Percentiles rank a stretch among this genome's conserved stretches.
Conservation (phyloP, 495 filamentous ascomycete species). For the Aspergillus kassunensis region DNA sequence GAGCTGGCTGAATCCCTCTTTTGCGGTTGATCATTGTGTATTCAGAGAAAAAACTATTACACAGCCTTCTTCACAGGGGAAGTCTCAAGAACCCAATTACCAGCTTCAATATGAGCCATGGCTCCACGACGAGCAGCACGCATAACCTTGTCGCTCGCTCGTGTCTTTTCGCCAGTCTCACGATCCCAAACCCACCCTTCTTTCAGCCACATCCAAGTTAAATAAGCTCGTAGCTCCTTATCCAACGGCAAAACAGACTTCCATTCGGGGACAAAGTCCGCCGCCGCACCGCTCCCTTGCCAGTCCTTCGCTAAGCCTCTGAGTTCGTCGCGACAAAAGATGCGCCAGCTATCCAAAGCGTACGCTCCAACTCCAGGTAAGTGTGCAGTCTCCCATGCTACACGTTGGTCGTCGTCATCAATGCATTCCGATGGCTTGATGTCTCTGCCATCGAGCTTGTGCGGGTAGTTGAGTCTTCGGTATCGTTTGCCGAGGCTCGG, state of each 20-base stretch:
- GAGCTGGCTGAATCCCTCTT: too few species aligned
- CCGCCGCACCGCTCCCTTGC: conserved; percentile 43
- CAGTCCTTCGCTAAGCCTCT: conserved; percentile 58
- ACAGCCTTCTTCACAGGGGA: conserved; percentile 30
- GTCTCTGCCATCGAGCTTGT: conserved; percentile 48
- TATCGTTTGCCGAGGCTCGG: conserved; percentile 59
- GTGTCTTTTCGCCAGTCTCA: conserved; percentile 58
- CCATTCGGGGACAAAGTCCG: conserved; percentile 64
- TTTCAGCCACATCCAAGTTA: conserved; percentile 87
- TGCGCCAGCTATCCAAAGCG: conserved; percentile 87
- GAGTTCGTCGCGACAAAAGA: conserved; percentile 83
- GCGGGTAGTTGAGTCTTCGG: conserved; percentile 67
- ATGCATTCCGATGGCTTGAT: conserved; percentile 49
- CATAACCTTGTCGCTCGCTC: conserved; percentile 52
- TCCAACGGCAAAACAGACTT: conserved; percentile 78
- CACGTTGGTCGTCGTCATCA: conserved; percentile 37
- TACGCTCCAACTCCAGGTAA: conserved; percentile 81
- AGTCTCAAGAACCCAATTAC: conserved; percentile 42
- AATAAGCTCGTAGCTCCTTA: conserved; percentile 82
- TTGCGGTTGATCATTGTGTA: too few species aligned
- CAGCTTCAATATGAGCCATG: conserved; percentile 58
- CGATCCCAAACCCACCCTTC: conserved; percentile 83
- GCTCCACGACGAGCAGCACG: conserved; percentile 56
- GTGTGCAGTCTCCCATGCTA: conserved; percentile 83
- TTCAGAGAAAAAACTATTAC: neutral